Evolutionary conservation across 306 rosid species (phyloP).

Genomic region (Malus asiatica): DNA sequence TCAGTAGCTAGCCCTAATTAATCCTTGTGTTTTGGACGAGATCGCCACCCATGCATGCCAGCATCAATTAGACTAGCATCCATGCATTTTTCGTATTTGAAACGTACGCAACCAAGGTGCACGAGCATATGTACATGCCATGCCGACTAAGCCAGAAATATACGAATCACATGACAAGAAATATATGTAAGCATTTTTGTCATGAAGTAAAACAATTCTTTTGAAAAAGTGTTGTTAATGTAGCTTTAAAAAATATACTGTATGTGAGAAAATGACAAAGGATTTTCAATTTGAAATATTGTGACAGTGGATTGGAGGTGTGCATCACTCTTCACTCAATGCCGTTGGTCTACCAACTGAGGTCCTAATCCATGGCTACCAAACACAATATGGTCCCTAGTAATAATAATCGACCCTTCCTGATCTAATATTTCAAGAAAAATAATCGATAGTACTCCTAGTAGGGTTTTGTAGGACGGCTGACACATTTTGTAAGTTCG

Average conservation of each 20-base stretch:
- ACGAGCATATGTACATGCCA: background rate
- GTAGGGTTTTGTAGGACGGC: conserved; percentile 3
- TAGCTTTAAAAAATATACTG: background rate
- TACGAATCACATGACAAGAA: background rate
- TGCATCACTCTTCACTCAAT: background rate
- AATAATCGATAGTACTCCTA: background rate
- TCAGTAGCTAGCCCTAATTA: background rate
- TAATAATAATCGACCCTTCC: background rate
- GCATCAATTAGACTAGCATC: background rate
- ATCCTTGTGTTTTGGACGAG: background rate
- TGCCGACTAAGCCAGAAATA: background rate
- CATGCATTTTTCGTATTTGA: background rate
- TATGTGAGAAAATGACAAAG: background rate
- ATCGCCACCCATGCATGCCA: background rate
- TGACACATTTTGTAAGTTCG: conserved; percentile 9
- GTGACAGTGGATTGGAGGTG: background rate
- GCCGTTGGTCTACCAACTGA: background rate
- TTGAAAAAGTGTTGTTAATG: background rate
- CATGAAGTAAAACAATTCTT: background rate
- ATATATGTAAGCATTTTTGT: background rate
- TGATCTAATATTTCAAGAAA: background rate
- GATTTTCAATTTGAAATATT: background rate
- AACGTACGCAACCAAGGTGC: background rate
- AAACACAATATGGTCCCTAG: background rate
- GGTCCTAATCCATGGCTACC: background rate